Conservation (phyloP, 768 basidiomycete species). For the Kwoniella sp. region DNA sequence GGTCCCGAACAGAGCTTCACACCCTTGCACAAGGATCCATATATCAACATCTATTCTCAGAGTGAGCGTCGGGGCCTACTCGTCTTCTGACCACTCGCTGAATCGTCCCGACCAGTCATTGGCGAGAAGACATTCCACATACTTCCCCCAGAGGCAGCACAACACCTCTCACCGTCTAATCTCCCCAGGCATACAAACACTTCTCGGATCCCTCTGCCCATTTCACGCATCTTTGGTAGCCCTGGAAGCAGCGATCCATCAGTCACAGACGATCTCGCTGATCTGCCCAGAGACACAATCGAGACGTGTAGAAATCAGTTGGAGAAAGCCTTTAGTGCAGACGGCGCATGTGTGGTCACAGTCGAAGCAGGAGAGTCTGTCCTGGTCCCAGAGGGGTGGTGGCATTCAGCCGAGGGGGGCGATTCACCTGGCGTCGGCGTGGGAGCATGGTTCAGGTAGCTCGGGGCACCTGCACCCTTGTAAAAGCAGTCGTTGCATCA, state of each 20-base stretch:
- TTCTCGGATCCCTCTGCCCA: conserved; percentile 36
- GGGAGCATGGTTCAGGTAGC: conserved; percentile 40
- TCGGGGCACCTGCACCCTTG: not conserved
- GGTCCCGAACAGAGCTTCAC: conserved; percentile 41
- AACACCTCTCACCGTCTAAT: conserved; percentile 26
- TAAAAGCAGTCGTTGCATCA: not conserved
- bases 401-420: conserved; percentile 41
- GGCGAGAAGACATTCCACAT: conserved; percentile 40
- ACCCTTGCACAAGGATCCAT: conserved; percentile 47
- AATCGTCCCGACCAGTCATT: conserved; percentile 18
- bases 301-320: conserved; percentile 16
- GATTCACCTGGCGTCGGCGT: conserved; percentile 36
- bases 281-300: conserved; percentile 16
- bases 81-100: not conserved
- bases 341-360: conserved; percentile 27
- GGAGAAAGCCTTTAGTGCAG: conserved; percentile 18
- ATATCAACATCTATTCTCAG: conserved; percentile 42
- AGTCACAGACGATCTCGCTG: not conserved
- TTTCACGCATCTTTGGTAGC: conserved; percentile 17
- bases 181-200: conserved; percentile 37
- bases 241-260: not conserved
- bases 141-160: conserved; percentile 31
- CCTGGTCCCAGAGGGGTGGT: conserved; percentile 48
- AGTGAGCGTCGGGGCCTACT: conserved; percentile 18
- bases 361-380: conserved; percentile 36